These are phyloP conservation scores for Moniliophthora roreri DNA, from an alignment of 1,284 basidiomycete species.

Conservation along the genomic window DNA sequence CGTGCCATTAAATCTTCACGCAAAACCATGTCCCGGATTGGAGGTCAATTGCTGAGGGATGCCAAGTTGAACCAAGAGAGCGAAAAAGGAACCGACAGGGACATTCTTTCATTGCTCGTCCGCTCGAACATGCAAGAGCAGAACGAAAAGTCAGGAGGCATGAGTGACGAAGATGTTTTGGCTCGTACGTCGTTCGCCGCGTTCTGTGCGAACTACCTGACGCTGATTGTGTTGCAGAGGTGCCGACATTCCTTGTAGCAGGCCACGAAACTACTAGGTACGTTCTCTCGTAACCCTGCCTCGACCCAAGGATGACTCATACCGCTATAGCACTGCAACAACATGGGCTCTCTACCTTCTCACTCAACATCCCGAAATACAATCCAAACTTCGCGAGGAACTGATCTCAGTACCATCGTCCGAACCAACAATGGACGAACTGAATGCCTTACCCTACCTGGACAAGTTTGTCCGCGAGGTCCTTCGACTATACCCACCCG, in stretches of 20 bases:
- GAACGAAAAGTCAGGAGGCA: conserved; percentile 50
- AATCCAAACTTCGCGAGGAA: conserved; percentile 72
- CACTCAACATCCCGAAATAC: conserved; percentile 50
- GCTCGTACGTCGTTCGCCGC: no score
- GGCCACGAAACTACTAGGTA: conserved; percentile 81
- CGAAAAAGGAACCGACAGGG: conserved; percentile 26
- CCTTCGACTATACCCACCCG: conserved; percentile 65
- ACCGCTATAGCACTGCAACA: neutral
- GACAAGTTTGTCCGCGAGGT: conserved; percentile 70
- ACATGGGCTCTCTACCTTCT: conserved; percentile 61
- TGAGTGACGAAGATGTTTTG: conserved; percentile 71
- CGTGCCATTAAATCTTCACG: conserved; percentile 19
- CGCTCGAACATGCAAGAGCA: conserved; percentile 52
- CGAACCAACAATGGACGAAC: conserved; percentile 61
- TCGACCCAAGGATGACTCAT: no score
- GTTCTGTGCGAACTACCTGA: no score
- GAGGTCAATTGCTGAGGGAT: conserved; percentile 41
- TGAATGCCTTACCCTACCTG: conserved; percentile 60
- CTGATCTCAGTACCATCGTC: conserved; percentile 48
- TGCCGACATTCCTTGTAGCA: conserved; percentile 61
- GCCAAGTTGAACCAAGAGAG: conserved; percentile 38
- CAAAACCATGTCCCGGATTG: conserved; percentile 34
- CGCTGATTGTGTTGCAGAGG: conserved; percentile 40
- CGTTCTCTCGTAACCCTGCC: neutral
- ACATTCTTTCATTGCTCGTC: conserved; percentile 58